Evolutionary conservation across 2,329 filamentous ascomycete genomes (phyloP).

Genomic region (Cladophialophora carrionii): DNA sequence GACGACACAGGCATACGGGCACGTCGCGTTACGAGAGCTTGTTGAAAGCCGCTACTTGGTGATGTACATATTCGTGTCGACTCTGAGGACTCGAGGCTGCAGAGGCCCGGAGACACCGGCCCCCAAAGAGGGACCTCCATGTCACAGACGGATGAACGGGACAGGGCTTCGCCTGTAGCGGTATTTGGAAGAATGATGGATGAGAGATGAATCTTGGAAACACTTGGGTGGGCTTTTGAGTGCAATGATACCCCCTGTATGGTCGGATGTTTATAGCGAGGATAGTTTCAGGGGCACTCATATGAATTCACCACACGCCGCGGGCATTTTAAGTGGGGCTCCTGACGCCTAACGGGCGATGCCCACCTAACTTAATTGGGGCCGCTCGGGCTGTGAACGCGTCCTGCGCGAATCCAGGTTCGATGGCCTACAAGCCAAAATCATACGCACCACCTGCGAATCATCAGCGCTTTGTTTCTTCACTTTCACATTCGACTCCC

Average conservation of each 20-base stretch:
- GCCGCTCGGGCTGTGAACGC: background rate
- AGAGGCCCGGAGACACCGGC: background rate
- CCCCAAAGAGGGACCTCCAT: background rate
- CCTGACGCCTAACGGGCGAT: background rate
- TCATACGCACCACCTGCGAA: conserved; percentile 1
- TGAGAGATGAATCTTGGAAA: conserved; percentile 6
- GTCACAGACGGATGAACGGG: background rate
- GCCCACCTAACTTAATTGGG: background rate
- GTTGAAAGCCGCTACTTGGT: background rate
- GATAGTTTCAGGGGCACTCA: background rate
- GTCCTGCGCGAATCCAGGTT: conserved; percentile 14
- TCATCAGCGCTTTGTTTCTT: conserved; percentile 15
- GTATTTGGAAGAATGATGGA: background rate
- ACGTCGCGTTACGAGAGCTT: background rate
- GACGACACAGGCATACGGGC: background rate
- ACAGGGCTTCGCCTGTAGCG: background rate
- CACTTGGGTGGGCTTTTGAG: background rate
- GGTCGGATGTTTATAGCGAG: conserved; percentile 1
- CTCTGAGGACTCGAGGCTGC: background rate
- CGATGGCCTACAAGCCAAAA: background rate
- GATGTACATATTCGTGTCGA: background rate
- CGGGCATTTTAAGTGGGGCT: background rate
- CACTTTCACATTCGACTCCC: background rate
- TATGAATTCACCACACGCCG: background rate
- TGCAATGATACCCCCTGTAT: conserved; percentile 13